A percentile compares a stretch with the other conserved stretches of the same genome.
Evolutionary conservation across 2,329 filamentous ascomycete species (phyloP).

Genomic region (Ceratocystis papillata): DNA sequence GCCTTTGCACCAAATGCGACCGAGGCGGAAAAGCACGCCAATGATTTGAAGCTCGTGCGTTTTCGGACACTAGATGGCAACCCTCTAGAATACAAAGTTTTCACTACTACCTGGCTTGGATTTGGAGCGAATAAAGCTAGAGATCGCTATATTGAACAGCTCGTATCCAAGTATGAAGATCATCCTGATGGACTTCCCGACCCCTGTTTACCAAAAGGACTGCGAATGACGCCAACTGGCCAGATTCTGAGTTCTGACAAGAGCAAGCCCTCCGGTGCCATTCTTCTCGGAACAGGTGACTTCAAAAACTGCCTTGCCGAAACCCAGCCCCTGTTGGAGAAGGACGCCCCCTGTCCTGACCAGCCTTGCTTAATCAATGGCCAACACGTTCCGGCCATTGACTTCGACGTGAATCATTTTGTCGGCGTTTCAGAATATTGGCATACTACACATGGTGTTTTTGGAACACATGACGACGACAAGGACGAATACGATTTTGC

Average conservation of each 20-base stretch:
- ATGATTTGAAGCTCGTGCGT: slow-evolving; percentile 78
- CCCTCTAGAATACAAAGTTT: slow-evolving; percentile 72
- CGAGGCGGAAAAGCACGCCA: slow-evolving; percentile 76
- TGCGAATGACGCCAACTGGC: slow-evolving; percentile 65
- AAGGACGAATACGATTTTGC: slow-evolving; percentile 53
- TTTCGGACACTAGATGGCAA: slow-evolving; percentile 73
- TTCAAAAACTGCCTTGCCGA: slow-evolving; percentile 75
- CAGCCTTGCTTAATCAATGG: slow-evolving; percentile 82
- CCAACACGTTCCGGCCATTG: slow-evolving; percentile 85
- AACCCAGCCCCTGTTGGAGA: slow-evolving; percentile 78
- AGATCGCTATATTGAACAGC: slow-evolving; percentile 64
- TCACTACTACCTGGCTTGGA: slow-evolving; percentile 92
- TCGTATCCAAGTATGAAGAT: slow-evolving; percentile 57
- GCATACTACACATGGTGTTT: slow-evolving; percentile 95
- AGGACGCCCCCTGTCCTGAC: slow-evolving; percentile 74
- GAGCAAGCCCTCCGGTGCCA: slow-evolving; percentile 34
- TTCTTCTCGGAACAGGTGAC: slow-evolving; percentile 69
- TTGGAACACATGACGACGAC: slow-evolving; percentile 47
- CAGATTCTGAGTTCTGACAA: slow-evolving; percentile 37
- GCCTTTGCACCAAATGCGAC: slow-evolving; percentile 92
- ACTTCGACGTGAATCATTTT: slow-evolving; percentile 96
- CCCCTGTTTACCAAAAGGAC: slow-evolving; percentile 73
- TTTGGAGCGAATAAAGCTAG: slow-evolving; percentile 95
- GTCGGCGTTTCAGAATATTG: slow-evolving; percentile 97
- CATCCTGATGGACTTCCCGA: slow-evolving; percentile 64